These are phyloP conservation scores for Spencermartinsiella ligniputridi DNA, from an alignment of 1,139 yeast species.

Conservation along the genomic window DNA sequence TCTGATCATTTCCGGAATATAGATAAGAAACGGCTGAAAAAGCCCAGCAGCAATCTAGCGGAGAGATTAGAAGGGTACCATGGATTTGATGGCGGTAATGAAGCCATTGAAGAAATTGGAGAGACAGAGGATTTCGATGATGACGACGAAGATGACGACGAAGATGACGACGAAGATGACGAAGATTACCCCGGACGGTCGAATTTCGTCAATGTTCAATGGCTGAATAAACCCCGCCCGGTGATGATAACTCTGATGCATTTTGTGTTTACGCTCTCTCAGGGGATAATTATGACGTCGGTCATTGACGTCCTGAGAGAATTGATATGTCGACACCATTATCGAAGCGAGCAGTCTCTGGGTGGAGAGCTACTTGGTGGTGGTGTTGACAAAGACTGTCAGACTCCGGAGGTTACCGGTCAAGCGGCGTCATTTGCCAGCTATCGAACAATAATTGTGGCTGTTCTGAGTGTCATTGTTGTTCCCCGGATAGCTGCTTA, in stretches of 20 bases:
- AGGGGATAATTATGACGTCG: slow-evolving; percentile 21
- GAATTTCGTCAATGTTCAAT: neutral
- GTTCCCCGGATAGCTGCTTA: slow-evolving; percentile 47
- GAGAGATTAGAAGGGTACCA: too few relatives aligned
- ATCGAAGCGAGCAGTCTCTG: slow-evolving; percentile 7
- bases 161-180: neutral
- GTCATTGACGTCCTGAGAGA: slow-evolving; percentile 25
- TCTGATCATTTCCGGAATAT: neutral
- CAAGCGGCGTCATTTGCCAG: slow-evolving; percentile 27
- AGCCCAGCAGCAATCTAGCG: too few relatives aligned
- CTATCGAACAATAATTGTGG: slow-evolving; percentile 21
- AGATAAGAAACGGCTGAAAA: neutral
- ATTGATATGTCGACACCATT: slow-evolving; percentile 23
- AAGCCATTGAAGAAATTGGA: neutral
- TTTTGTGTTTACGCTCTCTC: slow-evolving; percentile 19
- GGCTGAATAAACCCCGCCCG: neutral
- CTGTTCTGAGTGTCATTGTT: slow-evolving; percentile 22
- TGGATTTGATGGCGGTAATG: neutral
- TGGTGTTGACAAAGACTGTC: slow-evolving; percentile 23
- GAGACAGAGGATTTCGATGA: neutral
- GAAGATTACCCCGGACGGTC: neutral
- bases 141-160: neutral
- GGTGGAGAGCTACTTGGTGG: slow-evolving; percentile 6
- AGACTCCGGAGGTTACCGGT: slow-evolving; percentile 23
- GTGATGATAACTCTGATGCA: slow-evolving; percentile 10